Evolutionary conservation across 441 rosid genomes (phyloP).

Genomic region (Iberis amara): DNA sequence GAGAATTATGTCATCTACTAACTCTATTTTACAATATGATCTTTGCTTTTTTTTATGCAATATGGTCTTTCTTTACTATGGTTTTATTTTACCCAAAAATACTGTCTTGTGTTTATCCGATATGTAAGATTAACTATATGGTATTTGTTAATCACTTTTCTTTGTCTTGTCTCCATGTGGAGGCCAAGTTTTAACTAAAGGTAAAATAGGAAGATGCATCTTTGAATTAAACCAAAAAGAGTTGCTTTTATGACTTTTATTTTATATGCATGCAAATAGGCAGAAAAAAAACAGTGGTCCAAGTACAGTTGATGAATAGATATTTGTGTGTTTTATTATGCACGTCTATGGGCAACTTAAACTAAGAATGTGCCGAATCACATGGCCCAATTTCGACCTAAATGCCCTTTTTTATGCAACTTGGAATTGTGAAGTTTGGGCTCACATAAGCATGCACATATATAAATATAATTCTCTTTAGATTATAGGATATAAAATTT

Average conservation of each 20-base stretch:
- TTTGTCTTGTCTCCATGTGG: background rate
- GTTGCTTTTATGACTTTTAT: background rate
- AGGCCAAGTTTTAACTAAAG: constrained; percentile 12
- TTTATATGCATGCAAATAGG: constrained; percentile 27
- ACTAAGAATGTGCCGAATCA: constrained; percentile 1
- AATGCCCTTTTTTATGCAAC: too few species aligned
- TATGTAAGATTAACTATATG: constrained; percentile 6
- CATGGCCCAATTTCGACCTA: constrained; percentile 6
- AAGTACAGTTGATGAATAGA: constrained; percentile 20
- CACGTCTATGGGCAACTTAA: constrained; percentile 21
- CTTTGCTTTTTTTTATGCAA: background rate
- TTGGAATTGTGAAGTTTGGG: too few species aligned
- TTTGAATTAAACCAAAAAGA: constrained; percentile 18
- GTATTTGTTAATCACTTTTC: background rate
- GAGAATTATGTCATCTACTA: constrained; percentile 10
- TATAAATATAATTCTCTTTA: too few species aligned
- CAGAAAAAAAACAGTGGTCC: constrained; percentile 31
- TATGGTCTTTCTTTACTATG: constrained; percentile 22
- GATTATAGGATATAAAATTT: too few species aligned
- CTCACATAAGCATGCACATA: too few species aligned
- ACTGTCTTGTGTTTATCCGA: constrained; percentile 22
- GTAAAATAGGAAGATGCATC: background rate
- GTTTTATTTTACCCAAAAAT: constrained; percentile 21
- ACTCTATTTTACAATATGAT: background rate
- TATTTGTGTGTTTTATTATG: constrained; percentile 1